phyloP scores from a whole-genome alignment of 441 rosid species.

The Manihot esculenta region DNA sequence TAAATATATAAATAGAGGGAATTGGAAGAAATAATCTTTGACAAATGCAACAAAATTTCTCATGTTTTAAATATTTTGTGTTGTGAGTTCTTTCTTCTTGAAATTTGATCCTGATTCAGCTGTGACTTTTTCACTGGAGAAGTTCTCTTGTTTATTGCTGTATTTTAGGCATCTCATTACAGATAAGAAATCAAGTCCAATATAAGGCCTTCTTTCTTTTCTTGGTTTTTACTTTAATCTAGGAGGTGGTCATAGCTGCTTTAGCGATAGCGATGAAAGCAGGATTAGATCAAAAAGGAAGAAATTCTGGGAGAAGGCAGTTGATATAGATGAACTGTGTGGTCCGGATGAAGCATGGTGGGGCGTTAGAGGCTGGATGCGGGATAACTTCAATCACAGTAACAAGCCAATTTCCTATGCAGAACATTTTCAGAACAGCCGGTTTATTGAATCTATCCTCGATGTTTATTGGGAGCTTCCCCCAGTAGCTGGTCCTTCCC shows the following conservation, averaged over 20 bases:
- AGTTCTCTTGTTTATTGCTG: neutral
- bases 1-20: neutral
- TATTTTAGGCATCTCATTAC: neutral
- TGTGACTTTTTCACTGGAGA: neutral
- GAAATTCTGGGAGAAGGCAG: slow-evolving; percentile 97
- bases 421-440: slow-evolving; percentile 80
- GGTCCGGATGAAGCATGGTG: slow-evolving; percentile 90
- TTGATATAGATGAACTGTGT: slow-evolving; percentile 72
- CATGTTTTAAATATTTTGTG: neutral
- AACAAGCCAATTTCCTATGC: slow-evolving; percentile 56
- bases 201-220: neutral
- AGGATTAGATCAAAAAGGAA: slow-evolving; percentile 78
- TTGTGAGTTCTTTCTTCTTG: neutral
- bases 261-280: slow-evolving; percentile 86
- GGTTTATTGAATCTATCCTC: slow-evolving; percentile 70
- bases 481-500: slow-evolving; percentile 88
- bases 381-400: slow-evolving; percentile 83
- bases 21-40: neutral
- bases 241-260: slow-evolving; percentile 99
- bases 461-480: slow-evolving; percentile 96
- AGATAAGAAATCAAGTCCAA: neutral
- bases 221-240: slow-evolving; percentile 18
- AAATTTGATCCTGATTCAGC: neutral
- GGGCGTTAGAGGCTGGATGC: slow-evolving; percentile 90
- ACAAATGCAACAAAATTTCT: neutral